phyloP scores from a whole-genome alignment of 352 stramenopile species.

The Elongisporangium undulatum region DNA sequence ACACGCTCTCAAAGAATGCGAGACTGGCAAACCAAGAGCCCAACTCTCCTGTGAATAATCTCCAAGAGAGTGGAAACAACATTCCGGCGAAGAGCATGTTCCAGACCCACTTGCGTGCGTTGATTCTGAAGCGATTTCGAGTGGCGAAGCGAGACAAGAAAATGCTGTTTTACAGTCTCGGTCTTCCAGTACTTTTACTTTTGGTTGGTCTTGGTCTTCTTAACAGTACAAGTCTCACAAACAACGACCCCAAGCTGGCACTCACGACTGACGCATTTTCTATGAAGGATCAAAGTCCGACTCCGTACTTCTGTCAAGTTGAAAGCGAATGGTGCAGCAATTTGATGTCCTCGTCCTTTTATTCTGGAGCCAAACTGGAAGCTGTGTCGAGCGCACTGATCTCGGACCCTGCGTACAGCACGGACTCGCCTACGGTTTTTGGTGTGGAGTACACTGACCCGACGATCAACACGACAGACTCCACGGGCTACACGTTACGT shows the following conservation, averaged over 20 bases:
- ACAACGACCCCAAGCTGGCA: constrained; percentile 33
- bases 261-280: constrained; percentile 18
- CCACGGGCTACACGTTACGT: constrained; percentile 36
- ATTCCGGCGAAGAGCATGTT: too few species aligned
- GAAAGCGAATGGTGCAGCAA: constrained; percentile 32
- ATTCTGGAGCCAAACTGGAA: constrained; percentile 25
- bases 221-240: constrained; percentile 22
- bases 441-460: constrained; percentile 44
- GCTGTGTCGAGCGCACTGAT: constrained; percentile 12
- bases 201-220: constrained; percentile 46
- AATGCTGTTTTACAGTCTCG: constrained; percentile 51
- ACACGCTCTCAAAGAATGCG: too few species aligned
- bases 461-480: constrained; percentile 32
- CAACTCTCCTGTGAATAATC: constrained; percentile 11
- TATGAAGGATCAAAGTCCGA: constrained; percentile 24
- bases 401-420: constrained; percentile 23
- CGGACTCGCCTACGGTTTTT: constrained; percentile 50
- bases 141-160: constrained; percentile 56
- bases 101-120: constrained; percentile 29
- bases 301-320: constrained; percentile 36
- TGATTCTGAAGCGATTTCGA: constrained; percentile 57
- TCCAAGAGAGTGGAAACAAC: too few species aligned
- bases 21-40: too few species aligned
- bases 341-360: constrained; percentile 27
- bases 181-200: constrained; percentile 51